A percentile compares a stretch with the other conserved stretches of the same genome.
phyloP scores from a whole-genome alignment of 768 basidiomycete species.

The Lepiota brunneoincarnata region DNA sequence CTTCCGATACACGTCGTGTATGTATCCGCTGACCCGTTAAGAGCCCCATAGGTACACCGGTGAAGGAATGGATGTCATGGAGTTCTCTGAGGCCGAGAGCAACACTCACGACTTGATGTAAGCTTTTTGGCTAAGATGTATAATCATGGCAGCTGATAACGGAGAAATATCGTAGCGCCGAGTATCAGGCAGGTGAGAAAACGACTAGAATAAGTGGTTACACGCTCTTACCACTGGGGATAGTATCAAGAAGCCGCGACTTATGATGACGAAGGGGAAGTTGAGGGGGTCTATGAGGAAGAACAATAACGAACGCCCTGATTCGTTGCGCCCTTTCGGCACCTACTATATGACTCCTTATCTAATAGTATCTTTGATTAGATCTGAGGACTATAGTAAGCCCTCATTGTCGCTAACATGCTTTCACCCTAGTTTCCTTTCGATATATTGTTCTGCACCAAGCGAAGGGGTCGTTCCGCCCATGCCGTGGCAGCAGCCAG shows the following conservation, averaged over 20 bases:
- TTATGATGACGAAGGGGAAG: conserved; percentile 19
- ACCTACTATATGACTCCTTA: not conserved
- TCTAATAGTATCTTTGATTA: not conserved
- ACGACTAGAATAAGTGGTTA: not conserved
- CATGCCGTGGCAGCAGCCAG: too few species aligned
- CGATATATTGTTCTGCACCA: too few species aligned
- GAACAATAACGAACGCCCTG: conserved; percentile 15
- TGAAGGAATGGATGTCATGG: conserved; percentile 88
- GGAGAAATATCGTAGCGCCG: conserved; percentile 47
- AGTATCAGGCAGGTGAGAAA: conserved; percentile 80
- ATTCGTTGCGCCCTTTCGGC: not conserved
- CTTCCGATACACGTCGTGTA: not conserved
- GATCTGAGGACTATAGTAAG: not conserved
- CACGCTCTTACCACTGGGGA: not conserved
- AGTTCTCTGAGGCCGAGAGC: conserved; percentile 87
- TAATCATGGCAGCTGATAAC: not conserved
- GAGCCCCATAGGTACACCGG: conserved; percentile 58
- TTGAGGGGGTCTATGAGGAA: conserved; percentile 14
- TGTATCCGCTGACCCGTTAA: not conserved
- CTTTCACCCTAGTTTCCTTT: too few species aligned
- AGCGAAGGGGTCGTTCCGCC: too few species aligned
- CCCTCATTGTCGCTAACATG: too few species aligned
- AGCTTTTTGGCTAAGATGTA: conserved; percentile 24
- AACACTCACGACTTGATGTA: conserved; percentile 80
- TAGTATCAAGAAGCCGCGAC: conserved; percentile 34